Evolutionary conservation across 139 green algal species (phyloP).

Genomic region (Pycnococcus provasolii): DNA sequence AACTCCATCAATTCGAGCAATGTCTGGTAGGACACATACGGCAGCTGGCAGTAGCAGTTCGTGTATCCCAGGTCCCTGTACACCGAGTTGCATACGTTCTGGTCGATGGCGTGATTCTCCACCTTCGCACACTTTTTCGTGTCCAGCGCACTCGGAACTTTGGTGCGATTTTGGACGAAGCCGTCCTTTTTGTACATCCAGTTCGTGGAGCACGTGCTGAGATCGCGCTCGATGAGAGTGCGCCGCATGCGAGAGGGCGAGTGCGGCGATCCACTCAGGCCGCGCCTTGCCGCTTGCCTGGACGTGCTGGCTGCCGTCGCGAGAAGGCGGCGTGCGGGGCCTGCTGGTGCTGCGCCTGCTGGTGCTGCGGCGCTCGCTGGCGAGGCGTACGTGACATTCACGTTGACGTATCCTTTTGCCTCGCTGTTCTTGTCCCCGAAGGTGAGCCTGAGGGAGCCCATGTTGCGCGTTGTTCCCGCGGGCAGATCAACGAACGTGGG

Average conservation of each 20-base stretch:
- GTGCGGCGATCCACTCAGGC: background rate
- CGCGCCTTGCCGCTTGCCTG: background rate
- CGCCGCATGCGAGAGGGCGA: background rate
- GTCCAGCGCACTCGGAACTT: slow-evolving; percentile 2
- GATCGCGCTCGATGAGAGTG: background rate
- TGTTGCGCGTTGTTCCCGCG: no score
- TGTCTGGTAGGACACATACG: slow-evolving; percentile 10
- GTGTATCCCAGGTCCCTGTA: no score
- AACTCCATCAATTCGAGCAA: background rate
- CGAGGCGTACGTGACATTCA: no score
- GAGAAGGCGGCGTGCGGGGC: background rate
- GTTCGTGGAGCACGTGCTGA: no score
- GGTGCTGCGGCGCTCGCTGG: no score
- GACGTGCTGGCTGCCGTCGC: background rate
- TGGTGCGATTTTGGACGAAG: background rate
- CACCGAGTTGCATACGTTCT: no score
- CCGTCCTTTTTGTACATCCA: background rate
- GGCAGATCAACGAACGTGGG: no score
- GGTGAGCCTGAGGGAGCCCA: no score
- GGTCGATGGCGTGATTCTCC: background rate
- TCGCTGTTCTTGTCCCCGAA: no score
- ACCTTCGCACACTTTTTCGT: background rate
- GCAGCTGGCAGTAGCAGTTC: background rate
- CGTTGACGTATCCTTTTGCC: no score
- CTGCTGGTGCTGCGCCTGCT: no score